A percentile compares a stretch with the other conserved stretches of the same genome.
phyloP scores from a whole-genome alignment of 169 alveolate species.

The Plasmodium inui region DNA sequence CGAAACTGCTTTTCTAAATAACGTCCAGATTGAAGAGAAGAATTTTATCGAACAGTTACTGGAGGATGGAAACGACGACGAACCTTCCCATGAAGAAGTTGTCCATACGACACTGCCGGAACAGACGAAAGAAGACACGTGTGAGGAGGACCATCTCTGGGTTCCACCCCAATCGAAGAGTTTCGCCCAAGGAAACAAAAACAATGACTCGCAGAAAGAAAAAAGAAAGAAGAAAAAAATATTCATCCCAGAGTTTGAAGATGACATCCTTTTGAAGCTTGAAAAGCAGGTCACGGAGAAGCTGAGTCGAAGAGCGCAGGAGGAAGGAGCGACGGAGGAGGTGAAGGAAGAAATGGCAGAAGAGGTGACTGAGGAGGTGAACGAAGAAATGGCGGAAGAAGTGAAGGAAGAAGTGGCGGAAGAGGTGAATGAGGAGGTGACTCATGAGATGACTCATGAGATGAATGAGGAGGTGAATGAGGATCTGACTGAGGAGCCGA shows the following conservation, averaged over 20 bases:
- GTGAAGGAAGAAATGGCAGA: not conserved
- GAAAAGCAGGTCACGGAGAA: conserved; percentile 26
- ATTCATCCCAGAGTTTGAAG: conserved; percentile 31
- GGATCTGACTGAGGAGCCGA: too few relatives aligned
- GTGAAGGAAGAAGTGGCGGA: not conserved
- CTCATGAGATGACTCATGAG: not conserved
- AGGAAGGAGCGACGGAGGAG: not conserved
- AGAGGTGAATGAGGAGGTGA: not conserved
- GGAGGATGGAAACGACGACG: not conserved
- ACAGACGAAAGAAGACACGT: not conserved
- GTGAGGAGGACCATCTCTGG: not conserved
- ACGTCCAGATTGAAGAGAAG: not conserved
- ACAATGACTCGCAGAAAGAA: not conserved
- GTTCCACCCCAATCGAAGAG: not conserved
- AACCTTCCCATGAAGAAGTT: not conserved
- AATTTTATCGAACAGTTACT: conserved; percentile 28
- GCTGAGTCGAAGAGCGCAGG: not conserved
- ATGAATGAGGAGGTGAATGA: not conserved
- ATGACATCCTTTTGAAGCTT: conserved; percentile 38
- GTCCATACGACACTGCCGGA: not conserved
- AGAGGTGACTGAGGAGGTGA: not conserved
- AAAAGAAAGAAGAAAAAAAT: conserved; percentile 20
- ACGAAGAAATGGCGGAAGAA: not conserved
- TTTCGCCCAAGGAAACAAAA: not conserved
- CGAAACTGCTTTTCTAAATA: not conserved